Evolutionary conservation across 1,139 yeast genomes (phyloP).

Genomic region (Scheffersomyces illinoinensis): DNA sequence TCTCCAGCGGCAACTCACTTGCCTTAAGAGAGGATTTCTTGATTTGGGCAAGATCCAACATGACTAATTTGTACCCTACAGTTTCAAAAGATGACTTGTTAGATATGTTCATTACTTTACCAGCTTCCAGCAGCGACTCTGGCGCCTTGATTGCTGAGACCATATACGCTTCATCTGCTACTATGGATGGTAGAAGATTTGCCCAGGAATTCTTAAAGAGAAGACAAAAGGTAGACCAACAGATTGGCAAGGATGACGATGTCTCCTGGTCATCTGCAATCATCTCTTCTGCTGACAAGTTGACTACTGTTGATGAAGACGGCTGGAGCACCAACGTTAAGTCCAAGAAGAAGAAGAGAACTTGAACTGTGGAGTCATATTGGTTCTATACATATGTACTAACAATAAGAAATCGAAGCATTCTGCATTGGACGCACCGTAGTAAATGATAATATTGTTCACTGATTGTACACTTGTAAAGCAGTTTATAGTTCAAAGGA

Average conservation of each 20-base stretch:
- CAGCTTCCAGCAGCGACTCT: conserved; percentile 65
- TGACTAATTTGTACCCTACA: conserved; percentile 71
- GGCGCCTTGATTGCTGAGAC: conserved; percentile 89
- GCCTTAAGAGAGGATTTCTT: conserved; percentile 63
- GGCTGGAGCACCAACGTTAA: conserved; percentile 66
- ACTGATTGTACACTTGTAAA: too few relatives aligned
- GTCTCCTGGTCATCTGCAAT: conserved; percentile 71
- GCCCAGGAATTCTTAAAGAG: conserved; percentile 86
- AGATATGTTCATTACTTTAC: conserved; percentile 78
- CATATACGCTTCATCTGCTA: conserved; percentile 83
- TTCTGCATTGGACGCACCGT: too few relatives aligned
- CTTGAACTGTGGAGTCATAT: not conserved
- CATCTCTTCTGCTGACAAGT: conserved; percentile 45
- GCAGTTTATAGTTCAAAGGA: too few relatives aligned
- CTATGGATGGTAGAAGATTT: conserved; percentile 94
- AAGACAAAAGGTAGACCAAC: conserved; percentile 68
- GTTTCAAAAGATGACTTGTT: conserved; percentile 77
- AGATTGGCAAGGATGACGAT: conserved; percentile 51
- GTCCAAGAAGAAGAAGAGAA: conserved; percentile 28
- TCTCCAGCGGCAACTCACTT: conserved; percentile 28
- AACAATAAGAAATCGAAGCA: not conserved
- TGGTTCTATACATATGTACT: not conserved
- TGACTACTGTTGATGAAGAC: conserved; percentile 58
- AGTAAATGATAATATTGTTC: too few relatives aligned
- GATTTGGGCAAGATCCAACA: conserved; percentile 79